Evolutionary conservation across 768 basidiomycete genomes (phyloP).

Genomic region (Rhodosporidiobolus sp.): DNA sequence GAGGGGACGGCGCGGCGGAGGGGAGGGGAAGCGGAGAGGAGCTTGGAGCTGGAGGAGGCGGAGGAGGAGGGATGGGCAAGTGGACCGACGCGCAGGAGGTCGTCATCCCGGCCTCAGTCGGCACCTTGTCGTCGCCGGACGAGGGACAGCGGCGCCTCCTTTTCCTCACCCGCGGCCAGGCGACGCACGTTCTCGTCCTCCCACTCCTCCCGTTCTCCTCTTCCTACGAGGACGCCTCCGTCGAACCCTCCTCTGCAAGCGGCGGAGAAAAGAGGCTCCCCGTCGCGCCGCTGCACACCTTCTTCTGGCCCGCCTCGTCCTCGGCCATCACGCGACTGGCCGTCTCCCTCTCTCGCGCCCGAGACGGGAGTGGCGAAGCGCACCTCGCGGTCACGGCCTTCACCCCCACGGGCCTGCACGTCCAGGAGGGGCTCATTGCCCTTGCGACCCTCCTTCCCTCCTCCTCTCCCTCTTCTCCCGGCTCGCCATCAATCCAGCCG

Average conservation of each 20-base stretch:
- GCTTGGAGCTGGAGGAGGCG: too few species aligned
- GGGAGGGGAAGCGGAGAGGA: neutral
- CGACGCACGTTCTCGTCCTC: conserved; percentile 1
- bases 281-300: neutral
- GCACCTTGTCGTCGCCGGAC: neutral
- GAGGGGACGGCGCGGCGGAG: neutral
- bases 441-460: neutral
- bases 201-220: neutral
- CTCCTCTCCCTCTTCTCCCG: neutral
- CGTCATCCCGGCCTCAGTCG: neutral
- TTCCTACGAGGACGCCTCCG: neutral
- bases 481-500: neutral
- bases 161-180: conserved; percentile 3
- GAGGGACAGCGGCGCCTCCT: neutral
- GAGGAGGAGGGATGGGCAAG: neutral
- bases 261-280: too few species aligned
- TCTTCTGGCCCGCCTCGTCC: conserved; percentile 8
- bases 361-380: neutral
- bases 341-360: neutral
- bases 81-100: conserved; percentile 17
- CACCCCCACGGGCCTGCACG: conserved; percentile 6
- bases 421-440: conserved; percentile 14
- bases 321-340: neutral
- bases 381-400: conserved; percentile 17
- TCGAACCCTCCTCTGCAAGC: neutral